Evolutionary conservation across 495 filamentous ascomycete species (phyloP), one percentile per base, ranked within the genome.

Genomic region (Physcia stellaris): DNA sequence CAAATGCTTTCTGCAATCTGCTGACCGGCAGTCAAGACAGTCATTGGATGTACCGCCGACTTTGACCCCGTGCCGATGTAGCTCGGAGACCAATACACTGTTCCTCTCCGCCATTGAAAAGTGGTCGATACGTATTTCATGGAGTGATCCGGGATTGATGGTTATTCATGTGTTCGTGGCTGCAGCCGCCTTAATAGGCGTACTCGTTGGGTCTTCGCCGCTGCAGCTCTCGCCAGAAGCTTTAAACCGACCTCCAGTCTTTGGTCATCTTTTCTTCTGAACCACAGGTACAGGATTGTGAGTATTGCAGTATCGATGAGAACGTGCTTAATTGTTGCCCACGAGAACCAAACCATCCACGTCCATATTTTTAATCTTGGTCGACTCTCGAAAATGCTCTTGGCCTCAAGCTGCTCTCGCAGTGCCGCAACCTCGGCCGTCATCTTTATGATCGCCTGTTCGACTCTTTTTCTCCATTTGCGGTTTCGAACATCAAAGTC

Each of bases 371-470:
- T 62, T 6, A 66, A 57, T 41, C 62, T 63, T 56, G 66, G 70
- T 36, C 73, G 68, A 11, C 73, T 60, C 2, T 72, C 66, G 4
- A 32, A 59, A 11, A 58, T 52, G 6, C 43, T 31, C 21, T 40
- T 26, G 2, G 73, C 68, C 39, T 92, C 82, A 46, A 95, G 80
- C 53, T 94, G 83, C 57, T 98, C 90, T 17, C 90, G 70, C 46
- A 94, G 63, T n/a, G 90, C 90, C 3, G 90, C 84, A 13, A 96
- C 74, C 59, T 98, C 90, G 11, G 87, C 79, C 28, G 86, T 90
- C 65, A 98, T 78, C 49, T 82, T 82, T 29, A 87, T 79, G 39
- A 96, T 72, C 21, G 86, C 84, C 30, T 80, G 71, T 60, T 96
- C 88, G 46, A 96, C 83, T 41, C 80, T 68, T 43, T 73, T 76